Percentiles rank a stretch among this genome's conserved stretches.
Conservation (phyloP, 2,329 filamentous ascomycete species). For the Botrytis squamosa region DNA sequence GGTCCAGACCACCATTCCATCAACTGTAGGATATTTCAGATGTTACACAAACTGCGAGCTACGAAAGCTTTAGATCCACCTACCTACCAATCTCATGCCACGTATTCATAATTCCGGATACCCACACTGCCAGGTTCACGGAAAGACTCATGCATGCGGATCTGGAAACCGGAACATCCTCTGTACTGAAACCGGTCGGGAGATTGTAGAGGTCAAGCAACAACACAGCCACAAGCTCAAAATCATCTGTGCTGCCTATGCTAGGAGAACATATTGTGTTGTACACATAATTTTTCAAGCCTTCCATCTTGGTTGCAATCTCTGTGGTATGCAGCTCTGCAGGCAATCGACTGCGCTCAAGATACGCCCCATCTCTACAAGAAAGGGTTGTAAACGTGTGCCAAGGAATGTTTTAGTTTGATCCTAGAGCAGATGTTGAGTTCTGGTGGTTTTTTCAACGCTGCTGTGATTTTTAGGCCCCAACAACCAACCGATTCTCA, state of each 20-base stretch:
- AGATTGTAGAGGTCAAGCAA: background rate
- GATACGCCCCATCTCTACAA: background rate
- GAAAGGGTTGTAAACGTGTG: background rate
- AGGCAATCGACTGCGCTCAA: background rate
- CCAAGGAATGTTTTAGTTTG: background rate
- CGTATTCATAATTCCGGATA: background rate
- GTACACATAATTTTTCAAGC: background rate
- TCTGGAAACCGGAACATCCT: rapidly evolving
- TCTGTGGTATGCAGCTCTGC: background rate
- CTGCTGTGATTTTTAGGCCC: background rate
- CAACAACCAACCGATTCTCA: background rate
- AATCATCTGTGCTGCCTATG: background rate
- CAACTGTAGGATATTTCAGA: rapidly evolving
- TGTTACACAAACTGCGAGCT: background rate
- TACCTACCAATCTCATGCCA: background rate
- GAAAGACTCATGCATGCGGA: background rate
- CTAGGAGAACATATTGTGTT: background rate
- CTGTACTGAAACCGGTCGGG: background rate
- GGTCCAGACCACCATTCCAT: background rate
- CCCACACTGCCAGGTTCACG: background rate
- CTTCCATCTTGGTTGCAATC: background rate
- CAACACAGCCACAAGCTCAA: background rate
- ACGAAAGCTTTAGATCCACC: background rate
- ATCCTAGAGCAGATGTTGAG: background rate
- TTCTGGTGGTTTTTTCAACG: background rate